Conservation (phyloP, 2,329 filamentous ascomycete species). For the Aspergillus calidoustus region DNA sequence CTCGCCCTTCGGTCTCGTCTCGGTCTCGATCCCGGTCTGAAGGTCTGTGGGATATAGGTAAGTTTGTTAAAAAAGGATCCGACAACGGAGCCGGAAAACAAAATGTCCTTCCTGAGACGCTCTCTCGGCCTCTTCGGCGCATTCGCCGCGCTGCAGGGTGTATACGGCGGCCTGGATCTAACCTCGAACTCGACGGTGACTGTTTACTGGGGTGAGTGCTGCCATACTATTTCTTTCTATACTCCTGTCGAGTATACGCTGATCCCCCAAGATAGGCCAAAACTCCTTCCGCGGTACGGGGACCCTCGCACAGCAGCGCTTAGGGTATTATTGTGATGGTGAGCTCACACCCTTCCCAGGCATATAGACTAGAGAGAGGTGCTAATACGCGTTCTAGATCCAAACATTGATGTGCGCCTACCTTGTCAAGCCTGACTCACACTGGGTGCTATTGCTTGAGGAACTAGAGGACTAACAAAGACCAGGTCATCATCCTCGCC, state of each 20-base stretch:
- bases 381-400: conserved; percentile 26
- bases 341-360: conserved; percentile 28
- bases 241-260: too few relatives aligned
- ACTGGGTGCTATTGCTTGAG: too few relatives aligned
- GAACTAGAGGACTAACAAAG: background rate
- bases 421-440: too few relatives aligned
- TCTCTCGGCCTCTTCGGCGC: conserved; percentile 33
- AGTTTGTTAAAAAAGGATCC: background rate
- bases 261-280: conserved; percentile 50
- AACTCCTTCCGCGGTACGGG: conserved; percentile 61
- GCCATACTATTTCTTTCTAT: too few relatives aligned
- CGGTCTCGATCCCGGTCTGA: background rate
- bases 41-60: background rate
- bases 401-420: conserved; percentile 30
- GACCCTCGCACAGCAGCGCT: conserved; percentile 56
- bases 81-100: background rate
- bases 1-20: background rate
- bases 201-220: conserved; percentile 64
- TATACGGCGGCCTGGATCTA: conserved; percentile 50
- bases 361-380: background rate
- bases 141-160: conserved; percentile 36
- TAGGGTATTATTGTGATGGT: conserved; percentile 65
- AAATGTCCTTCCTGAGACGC: conserved; percentile 34
- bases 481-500: conserved; percentile 65
- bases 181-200: conserved; percentile 47